Percentiles rank a stretch among this genome's conserved stretches.
Conservation (phyloP, 2,329 filamentous ascomycete genomes). For the Curvularia hawaiiensis region DNA sequence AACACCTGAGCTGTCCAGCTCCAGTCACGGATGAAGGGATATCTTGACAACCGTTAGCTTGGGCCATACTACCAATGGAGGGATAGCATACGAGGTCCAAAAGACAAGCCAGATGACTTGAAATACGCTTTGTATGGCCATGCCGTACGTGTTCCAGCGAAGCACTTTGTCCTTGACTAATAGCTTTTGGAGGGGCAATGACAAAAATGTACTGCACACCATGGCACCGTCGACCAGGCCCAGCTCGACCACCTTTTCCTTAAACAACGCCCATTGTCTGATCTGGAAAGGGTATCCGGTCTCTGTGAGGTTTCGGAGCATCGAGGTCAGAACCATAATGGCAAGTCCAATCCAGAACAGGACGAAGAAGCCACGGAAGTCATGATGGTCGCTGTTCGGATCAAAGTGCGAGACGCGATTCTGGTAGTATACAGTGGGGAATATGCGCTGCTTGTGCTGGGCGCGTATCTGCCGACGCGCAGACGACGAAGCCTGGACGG, state of each 20-base stretch:
- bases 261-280: conserved; percentile 86
- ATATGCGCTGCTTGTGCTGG: conserved; percentile 80
- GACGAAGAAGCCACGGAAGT: conserved; percentile 97
- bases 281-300: conserved; percentile 85
- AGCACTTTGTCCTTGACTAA: conserved; percentile 64
- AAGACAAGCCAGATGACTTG: conserved; percentile 78
- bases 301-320: conserved; percentile 90
- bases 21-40: conserved; percentile 87
- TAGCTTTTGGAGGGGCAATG: conserved; percentile 73
- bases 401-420: conserved; percentile 95
- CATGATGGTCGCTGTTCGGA: conserved; percentile 84
- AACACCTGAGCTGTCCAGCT: conserved; percentile 98
- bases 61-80: neutral
- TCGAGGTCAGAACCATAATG: conserved; percentile 96
- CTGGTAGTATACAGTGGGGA: conserved; percentile 90
- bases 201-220: conserved; percentile 75
- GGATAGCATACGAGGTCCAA: conserved; percentile 69
- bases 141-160: conserved; percentile 79
- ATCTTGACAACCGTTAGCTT: conserved; percentile 46
- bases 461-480: conserved; percentile 83
- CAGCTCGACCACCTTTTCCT: conserved; percentile 85
- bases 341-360: conserved; percentile 97
- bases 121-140: conserved; percentile 80
- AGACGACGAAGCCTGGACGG: conserved; percentile 81
- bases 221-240: conserved; percentile 83